Conservation (phyloP, 768 basidiomycete genomes). For the Suillus cothurnatus region DNA sequence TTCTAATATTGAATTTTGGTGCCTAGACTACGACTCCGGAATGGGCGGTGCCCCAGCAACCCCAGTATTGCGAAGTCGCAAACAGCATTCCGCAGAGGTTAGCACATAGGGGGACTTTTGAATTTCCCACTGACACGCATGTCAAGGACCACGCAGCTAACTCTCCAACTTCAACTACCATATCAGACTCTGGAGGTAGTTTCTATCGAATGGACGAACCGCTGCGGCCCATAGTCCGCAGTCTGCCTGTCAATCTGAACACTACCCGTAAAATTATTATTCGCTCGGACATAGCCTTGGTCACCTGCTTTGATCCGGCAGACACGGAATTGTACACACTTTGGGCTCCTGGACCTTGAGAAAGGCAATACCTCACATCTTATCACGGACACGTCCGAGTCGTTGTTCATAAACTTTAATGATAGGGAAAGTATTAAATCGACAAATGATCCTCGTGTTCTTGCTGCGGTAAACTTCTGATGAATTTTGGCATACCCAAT, state of each 20-base stretch:
- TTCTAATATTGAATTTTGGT: background rate
- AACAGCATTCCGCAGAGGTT: slow-evolving; percentile 18
- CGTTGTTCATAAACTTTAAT: background rate
- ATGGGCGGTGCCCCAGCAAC: slow-evolving; percentile 13
- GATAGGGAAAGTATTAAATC: background rate
- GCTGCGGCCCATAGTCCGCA: slow-evolving; percentile 15
- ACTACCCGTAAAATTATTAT: slow-evolving; percentile 45
- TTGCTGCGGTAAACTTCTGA: background rate
- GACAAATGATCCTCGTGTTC: background rate
- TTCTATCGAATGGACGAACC: slow-evolving; percentile 22
- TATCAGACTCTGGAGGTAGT: slow-evolving; percentile 30
- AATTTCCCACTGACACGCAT: background rate
- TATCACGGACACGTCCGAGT: background rate
- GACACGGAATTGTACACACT: slow-evolving; percentile 79
- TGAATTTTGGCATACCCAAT: background rate
- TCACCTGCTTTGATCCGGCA: slow-evolving; percentile 73
- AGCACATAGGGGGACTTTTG: background rate
- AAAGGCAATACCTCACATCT: background rate
- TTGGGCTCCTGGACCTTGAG: slow-evolving; percentile 54
- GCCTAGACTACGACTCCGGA: slow-evolving; percentile 10
- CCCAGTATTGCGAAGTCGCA: slow-evolving; percentile 18
- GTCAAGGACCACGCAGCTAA: slow-evolving; percentile 17
- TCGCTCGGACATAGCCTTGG: slow-evolving; percentile 64
- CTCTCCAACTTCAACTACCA: slow-evolving; percentile 34
- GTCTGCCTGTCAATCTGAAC: slow-evolving; percentile 23